Conservation (phyloP, 495 filamentous ascomycete genomes). For the Penicillium diatomitis region DNA sequence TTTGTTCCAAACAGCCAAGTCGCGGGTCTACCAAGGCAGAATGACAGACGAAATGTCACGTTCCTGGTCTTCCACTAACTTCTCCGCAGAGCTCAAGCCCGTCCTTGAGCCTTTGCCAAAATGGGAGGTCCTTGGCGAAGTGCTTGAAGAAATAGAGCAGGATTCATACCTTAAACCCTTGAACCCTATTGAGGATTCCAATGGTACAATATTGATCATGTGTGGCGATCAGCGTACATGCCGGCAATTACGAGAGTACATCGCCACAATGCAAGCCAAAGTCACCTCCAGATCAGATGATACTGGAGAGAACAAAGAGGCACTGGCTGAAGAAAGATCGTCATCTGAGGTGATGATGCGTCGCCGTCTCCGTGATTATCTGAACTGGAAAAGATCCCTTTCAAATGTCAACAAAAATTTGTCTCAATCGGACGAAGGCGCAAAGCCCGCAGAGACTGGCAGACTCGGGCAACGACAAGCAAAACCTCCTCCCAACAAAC, state of each 20-base stretch:
- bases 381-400: constrained; percentile 87
- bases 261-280: constrained; percentile 81
- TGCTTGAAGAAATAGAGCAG: constrained; percentile 86
- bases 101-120: constrained; percentile 92
- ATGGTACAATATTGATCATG: constrained; percentile 88
- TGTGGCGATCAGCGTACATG: constrained; percentile 84
- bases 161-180: constrained; percentile 79
- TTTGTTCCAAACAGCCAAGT: constrained; percentile 85
- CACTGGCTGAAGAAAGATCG: constrained; percentile 36
- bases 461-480: constrained; percentile 35
- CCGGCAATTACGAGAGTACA: constrained; percentile 80
- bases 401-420: constrained; percentile 79
- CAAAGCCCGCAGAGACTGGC: constrained; percentile 14
- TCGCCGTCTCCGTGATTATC: constrained; percentile 73
- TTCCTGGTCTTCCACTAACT: constrained; percentile 25
- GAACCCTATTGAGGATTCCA: constrained; percentile 64
- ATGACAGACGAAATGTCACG: constrained; percentile 35
- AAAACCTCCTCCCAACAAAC: constrained; percentile 72
- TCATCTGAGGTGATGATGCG: constrained; percentile 86
- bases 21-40: constrained; percentile 76
- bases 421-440: constrained; percentile 12
- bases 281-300: constrained; percentile 28
- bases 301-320: constrained; percentile 25
- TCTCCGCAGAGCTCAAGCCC: constrained; percentile 67
- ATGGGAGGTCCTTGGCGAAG: constrained; percentile 77